Percentiles rank a stretch among this genome's conserved stretches.
These are phyloP conservation scores for Nannizziopsis arthrosporioides DNA, from an alignment of 2,329 filamentous ascomycete species.

Conservation along the genomic window DNA sequence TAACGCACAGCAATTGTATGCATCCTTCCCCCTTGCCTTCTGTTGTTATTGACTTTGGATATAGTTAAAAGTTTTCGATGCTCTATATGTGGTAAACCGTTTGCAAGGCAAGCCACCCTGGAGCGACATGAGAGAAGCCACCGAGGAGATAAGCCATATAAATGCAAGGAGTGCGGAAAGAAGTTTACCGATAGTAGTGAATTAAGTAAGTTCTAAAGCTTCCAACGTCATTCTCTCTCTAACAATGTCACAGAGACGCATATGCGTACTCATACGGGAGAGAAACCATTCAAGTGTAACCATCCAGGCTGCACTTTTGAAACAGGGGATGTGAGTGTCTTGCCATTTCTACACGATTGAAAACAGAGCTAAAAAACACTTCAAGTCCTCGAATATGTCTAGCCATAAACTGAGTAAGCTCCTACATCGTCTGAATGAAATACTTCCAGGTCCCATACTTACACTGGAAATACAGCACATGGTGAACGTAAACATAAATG, in stretches of 20 bases:
- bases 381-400: slow-evolving; percentile 36
- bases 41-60: slow-evolving; percentile 5
- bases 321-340: slow-evolving; percentile 32
- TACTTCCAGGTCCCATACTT: slow-evolving; percentile 10
- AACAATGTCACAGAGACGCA: slow-evolving; percentile 31
- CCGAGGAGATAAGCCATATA: slow-evolving; percentile 35
- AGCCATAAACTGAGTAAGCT: slow-evolving; percentile 34
- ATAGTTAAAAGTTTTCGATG: slow-evolving; percentile 34
- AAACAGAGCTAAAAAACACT: not conserved
- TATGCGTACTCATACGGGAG: slow-evolving; percentile 33
- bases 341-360: not conserved
- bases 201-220: slow-evolving; percentile 25
- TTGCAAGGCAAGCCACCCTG: slow-evolving; percentile 34
- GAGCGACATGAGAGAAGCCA: slow-evolving; percentile 36
- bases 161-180: slow-evolving; percentile 32
- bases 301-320: slow-evolving; percentile 34
- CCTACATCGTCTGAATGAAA: not conserved
- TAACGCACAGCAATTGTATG: slow-evolving; percentile 36
- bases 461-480: slow-evolving; percentile 22
- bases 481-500: slow-evolving; percentile 35
- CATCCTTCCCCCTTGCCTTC: not conserved
- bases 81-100: slow-evolving; percentile 32
- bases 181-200: slow-evolving; percentile 36
- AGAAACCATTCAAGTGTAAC: slow-evolving; percentile 35
- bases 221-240: slow-evolving; percentile 12